A percentile compares a stretch with the other conserved stretches of the same genome.
Conservation (phyloP, 2,329 filamentous ascomycete genomes). For the Juglanconis oblonga region DNA sequence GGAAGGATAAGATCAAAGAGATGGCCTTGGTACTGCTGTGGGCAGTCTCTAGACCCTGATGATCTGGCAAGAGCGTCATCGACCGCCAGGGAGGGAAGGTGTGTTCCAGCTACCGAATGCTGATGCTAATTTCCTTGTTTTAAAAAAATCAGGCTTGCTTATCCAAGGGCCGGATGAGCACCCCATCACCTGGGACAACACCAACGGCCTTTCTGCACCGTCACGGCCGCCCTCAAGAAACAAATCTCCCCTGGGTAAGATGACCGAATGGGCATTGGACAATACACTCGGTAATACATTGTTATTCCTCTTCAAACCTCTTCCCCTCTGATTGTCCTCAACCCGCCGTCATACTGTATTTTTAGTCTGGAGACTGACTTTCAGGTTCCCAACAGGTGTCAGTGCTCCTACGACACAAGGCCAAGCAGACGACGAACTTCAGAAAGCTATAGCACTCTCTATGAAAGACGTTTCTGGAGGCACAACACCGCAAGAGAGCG, state of each 20-base stretch:
- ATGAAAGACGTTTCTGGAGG: slow-evolving; percentile 39
- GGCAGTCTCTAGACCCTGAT: too few species aligned
- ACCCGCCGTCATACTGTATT: slow-evolving; percentile 16
- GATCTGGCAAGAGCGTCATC: not conserved
- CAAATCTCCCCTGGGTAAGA: slow-evolving; percentile 53
- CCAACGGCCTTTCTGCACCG: slow-evolving; percentile 40
- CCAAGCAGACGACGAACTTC: slow-evolving; percentile 54
- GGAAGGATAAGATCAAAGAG: too few species aligned
- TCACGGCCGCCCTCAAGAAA: slow-evolving; percentile 63
- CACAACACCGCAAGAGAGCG: slow-evolving; percentile 46
- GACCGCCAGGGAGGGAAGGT: not conserved
- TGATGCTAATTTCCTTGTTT: not conserved
- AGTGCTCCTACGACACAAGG: slow-evolving; percentile 28
- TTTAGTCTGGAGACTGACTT: slow-evolving; percentile 14
- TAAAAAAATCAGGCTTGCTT: slow-evolving; percentile 1
- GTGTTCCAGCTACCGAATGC: not conserved
- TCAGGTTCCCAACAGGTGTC: slow-evolving; percentile 8
- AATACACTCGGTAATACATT: slow-evolving; percentile 39
- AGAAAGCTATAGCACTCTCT: not conserved
- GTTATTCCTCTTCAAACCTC: not conserved
- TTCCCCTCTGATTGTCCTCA: not conserved
- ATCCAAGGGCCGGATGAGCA: slow-evolving; percentile 16
- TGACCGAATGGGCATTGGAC: slow-evolving; percentile 45
- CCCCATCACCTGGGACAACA: slow-evolving; percentile 4
- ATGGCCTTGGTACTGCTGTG: too few species aligned